phyloP scores from a whole-genome alignment of 108 stramenopile species.

The Nitzschia inconspicua region DNA sequence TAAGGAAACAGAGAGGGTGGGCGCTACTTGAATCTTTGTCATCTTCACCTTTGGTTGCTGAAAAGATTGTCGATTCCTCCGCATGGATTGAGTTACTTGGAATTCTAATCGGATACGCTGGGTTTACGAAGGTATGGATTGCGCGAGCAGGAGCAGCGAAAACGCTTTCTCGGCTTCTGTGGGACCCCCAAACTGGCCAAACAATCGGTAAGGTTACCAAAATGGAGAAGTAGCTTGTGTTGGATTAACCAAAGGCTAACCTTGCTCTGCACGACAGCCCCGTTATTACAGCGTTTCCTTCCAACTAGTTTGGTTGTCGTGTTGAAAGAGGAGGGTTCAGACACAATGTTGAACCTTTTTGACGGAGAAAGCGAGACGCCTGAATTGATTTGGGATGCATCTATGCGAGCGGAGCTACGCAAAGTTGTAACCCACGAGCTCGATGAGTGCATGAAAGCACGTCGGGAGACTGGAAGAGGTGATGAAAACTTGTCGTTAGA shows the following conservation, averaged over 20 bases:
- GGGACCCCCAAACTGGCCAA: slow-evolving; percentile 55
- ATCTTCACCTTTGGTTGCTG: slow-evolving; percentile 53
- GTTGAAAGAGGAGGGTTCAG: slow-evolving; percentile 58
- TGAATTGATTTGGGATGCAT: slow-evolving; percentile 76
- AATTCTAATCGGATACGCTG: slow-evolving; percentile 53
- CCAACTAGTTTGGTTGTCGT: slow-evolving; percentile 38
- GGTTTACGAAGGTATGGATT: slow-evolving; percentile 47
- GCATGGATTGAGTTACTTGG: slow-evolving; percentile 68
- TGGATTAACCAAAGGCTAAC: neutral
- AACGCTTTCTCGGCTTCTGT: slow-evolving; percentile 51
- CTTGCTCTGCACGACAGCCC: slow-evolving; percentile 5
- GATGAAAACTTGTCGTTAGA: slow-evolving; percentile 32
- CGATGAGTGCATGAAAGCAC: slow-evolving; percentile 27
- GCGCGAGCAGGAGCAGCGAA: slow-evolving; percentile 57
- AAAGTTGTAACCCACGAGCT: slow-evolving; percentile 35
- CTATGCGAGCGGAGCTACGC: slow-evolving; percentile 63
- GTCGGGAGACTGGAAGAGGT: slow-evolving; percentile 19
- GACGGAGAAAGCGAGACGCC: slow-evolving; percentile 70
- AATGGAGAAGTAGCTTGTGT: neutral
- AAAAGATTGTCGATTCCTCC: slow-evolving; percentile 36
- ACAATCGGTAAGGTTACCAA: slow-evolving; percentile 17
- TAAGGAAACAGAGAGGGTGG: slow-evolving; percentile 51
- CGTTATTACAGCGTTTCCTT: slow-evolving; percentile 42
- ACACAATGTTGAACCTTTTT: slow-evolving; percentile 52
- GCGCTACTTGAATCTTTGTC: slow-evolving; percentile 49